Evolutionary conservation across 1,284 basidiomycete species (phyloP), one percentile per base, ranked within the genome.

Genomic region (Fistulinella cinereoalba): DNA sequence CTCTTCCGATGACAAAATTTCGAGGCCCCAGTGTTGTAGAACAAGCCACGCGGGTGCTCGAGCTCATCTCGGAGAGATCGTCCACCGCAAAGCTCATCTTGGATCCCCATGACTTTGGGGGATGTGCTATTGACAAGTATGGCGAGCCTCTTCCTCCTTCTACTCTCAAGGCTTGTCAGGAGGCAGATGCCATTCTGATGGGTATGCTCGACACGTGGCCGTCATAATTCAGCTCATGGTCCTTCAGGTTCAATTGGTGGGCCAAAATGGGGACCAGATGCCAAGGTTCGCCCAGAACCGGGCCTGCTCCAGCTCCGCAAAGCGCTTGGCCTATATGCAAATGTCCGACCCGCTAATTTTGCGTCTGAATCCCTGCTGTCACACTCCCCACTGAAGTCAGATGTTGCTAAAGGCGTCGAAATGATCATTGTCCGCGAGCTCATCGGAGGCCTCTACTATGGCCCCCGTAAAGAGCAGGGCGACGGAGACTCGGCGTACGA

Each of bases 341-440:
- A 99, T 75, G 97, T 99, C 67, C 90, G 97, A 29, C 97, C 97
- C 6, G 92, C 93, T 21, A 91, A 89, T 61, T 96, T 99, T 62
- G 92, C 92, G 2, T 96, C 93, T 18, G 88, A 97, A 43, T 87
- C 90, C 33, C 81, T 99, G 37, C 74, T 99, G 47, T 75, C 82
- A 45, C 80, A 91, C 73, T 94, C 92, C n/a, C 97, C 97, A n/a
- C 75, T 99, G 51, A 93, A 91, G 68, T 80, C 89, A 39, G 82
- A 88, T 51, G 76, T 96, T 44, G 95, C 89, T 8, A 79, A 80
- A 56, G 95, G 93, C 38, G 88, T 90, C 23, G 80, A 97, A 67
- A 87, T 98, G 67, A 93, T 98, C 66, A 91, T 97, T 57, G 79
- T 99, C 39, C 88, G 97, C 53, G 96, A 99, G 71, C 83, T 99